These are phyloP conservation scores for Aureobasidium sp. DNA, from an alignment of 2,329 filamentous ascomycete species.

Conservation along the genomic window DNA sequence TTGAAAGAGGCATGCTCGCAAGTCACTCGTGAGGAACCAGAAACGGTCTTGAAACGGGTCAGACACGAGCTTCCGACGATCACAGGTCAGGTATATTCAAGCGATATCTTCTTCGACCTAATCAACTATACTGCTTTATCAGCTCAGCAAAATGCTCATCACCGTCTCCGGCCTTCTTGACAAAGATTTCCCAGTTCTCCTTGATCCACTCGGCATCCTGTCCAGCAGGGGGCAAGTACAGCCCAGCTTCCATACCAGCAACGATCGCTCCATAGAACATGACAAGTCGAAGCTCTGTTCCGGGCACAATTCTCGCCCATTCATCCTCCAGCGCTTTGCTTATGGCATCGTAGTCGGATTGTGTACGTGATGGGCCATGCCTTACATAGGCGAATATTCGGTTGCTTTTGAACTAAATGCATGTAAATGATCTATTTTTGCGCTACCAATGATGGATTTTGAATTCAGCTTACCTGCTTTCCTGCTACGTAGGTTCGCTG, in stretches of 20 bases:
- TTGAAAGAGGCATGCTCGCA: neutral
- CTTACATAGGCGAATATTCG: slow-evolving; percentile 28
- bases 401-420: slow-evolving; percentile 18
- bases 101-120: neutral
- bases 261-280: slow-evolving; percentile 19
- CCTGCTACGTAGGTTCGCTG: slow-evolving; percentile 27
- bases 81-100: too few species aligned
- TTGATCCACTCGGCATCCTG: slow-evolving; percentile 25
- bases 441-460: too few species aligned
- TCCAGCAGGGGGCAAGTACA: slow-evolving; percentile 22
- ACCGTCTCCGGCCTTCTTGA: slow-evolving; percentile 24
- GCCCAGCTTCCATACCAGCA: slow-evolving; percentile 25
- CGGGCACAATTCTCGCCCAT: slow-evolving; percentile 24
- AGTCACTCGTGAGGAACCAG: neutral
- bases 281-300: slow-evolving; percentile 17
- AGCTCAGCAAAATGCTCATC: slow-evolving; percentile 24
- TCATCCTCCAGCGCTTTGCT: slow-evolving; percentile 17
- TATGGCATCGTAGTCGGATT: slow-evolving; percentile 24
- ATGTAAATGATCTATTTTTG: neutral
- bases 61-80: too few species aligned
- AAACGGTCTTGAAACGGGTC: too few species aligned
- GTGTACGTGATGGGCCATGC: slow-evolving; percentile 23
- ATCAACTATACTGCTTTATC: neutral
- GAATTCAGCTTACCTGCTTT: slow-evolving; percentile 16
- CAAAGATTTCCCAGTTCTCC: slow-evolving; percentile 25